Percentiles rank a stretch among this genome's conserved stretches.
These are phyloP conservation scores for Komagataella pseudopastoris DNA, from an alignment of 805 yeast species.

Conservation along the genomic window DNA sequence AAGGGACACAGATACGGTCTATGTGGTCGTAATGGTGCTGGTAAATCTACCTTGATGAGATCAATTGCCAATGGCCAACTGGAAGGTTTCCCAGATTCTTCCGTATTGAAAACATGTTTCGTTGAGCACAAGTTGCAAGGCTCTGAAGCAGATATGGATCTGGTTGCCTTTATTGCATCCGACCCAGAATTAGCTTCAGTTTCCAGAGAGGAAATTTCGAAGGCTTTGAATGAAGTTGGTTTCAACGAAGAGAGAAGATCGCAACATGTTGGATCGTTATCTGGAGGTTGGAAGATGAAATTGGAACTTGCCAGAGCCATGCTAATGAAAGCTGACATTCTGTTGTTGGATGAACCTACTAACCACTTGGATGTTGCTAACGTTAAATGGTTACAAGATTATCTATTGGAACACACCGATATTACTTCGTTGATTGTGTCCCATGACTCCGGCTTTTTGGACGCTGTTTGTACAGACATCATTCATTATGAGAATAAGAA, in stretches of 20 bases:
- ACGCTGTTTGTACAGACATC: constrained; percentile 90
- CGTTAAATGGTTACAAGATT: constrained; percentile 89
- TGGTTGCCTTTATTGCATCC: constrained; percentile 75
- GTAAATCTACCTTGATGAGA: constrained; percentile 95
- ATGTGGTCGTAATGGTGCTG: constrained; percentile 98
- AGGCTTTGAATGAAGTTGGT: constrained; percentile 75
- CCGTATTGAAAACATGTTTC: constrained; percentile 81
- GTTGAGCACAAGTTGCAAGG: constrained; percentile 97
- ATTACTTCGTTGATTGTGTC: constrained; percentile 94
- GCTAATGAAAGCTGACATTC: constrained; percentile 93
- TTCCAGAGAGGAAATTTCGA: constrained; percentile 56
- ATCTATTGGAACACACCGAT: constrained; percentile 62
- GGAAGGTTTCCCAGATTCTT: constrained; percentile 92
- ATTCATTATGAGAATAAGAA: constrained; percentile 94
- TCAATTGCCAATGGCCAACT: constrained; percentile 93
- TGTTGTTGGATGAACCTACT: constrained; percentile 94
- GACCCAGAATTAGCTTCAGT: constrained; percentile 70
- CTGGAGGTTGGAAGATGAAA: constrained; percentile 99
- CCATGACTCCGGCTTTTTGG: constrained; percentile 95
- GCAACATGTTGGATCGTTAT: constrained; percentile 85
- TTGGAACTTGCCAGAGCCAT: constrained; percentile 97
- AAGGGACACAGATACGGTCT: constrained; percentile 97
- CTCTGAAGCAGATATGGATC: constrained; percentile 80
- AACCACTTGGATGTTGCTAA: constrained; percentile 93
- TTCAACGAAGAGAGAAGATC: constrained; percentile 82